phyloP scores from a whole-genome alignment of 176 grass and related monocot species.

The Ananas comosus region DNA sequence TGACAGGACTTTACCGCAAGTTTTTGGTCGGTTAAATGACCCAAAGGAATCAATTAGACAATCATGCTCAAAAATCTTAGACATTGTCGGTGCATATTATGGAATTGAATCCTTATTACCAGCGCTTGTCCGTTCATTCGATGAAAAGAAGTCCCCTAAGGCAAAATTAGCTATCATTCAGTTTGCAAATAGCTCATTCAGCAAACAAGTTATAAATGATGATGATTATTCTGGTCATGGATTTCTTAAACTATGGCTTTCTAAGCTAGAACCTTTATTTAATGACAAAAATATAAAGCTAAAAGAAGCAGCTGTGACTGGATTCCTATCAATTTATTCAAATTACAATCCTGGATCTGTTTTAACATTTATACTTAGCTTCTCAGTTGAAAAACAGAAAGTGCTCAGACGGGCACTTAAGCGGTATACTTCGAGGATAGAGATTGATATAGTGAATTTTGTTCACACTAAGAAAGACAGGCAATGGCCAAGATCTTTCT shows the following conservation, averaged over 20 bases:
- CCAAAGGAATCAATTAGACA: conserved; percentile 80
- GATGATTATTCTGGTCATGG: conserved; percentile 52
- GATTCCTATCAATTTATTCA: conserved; percentile 68
- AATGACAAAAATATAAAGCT: conserved; percentile 79
- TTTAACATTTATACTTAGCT: conserved; percentile 61
- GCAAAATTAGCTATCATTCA: conserved; percentile 68
- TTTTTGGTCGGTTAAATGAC: conserved; percentile 77
- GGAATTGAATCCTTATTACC: conserved; percentile 81
- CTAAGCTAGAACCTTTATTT: conserved; percentile 51
- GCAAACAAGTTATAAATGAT: conserved; percentile 52
- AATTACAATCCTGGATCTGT: conserved; percentile 61
- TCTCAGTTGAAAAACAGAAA: conserved; percentile 91
- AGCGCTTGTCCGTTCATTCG: conserved; percentile 67
- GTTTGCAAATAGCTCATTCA: conserved; percentile 84
- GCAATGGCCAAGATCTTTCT: conserved; percentile 28
- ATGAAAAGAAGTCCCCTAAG: conserved; percentile 84
- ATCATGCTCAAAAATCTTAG: conserved; percentile 50
- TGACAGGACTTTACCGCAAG: conserved; percentile 70
- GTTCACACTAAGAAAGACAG: conserved; percentile 63
- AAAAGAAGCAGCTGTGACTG: conserved; percentile 54
- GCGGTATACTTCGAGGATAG: conserved; percentile 58
- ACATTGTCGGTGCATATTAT: conserved; percentile 61
- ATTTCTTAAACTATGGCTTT: conserved; percentile 91
- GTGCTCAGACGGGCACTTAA: conserved; percentile 47
- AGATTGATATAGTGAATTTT: conserved; percentile 69